These are phyloP conservation scores for Tetraselmis chui DNA, from an alignment of 139 green algal genomes.

Conservation along the genomic window DNA sequence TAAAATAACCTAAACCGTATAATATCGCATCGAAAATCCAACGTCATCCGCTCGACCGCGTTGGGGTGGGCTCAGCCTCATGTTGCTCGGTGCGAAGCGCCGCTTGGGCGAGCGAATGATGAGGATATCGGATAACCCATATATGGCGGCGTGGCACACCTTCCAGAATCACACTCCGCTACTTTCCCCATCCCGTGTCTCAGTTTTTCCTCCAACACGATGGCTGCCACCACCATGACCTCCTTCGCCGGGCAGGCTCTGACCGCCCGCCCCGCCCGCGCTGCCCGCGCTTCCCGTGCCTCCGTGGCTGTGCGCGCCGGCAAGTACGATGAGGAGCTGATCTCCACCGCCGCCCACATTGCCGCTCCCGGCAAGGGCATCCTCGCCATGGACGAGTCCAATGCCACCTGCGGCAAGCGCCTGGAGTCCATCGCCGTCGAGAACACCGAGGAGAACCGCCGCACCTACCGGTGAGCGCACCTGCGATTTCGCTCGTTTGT, in stretches of 20 bases:
- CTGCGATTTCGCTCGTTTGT: not conserved
- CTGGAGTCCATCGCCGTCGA: constrained; percentile 72
- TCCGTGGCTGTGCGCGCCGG: constrained; percentile 37
- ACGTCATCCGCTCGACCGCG: no score
- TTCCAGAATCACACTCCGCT: no score
- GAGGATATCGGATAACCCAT: no score
- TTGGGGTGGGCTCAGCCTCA: no score
- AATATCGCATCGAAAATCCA: no score
- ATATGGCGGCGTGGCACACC: no score
- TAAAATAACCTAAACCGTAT: no score
- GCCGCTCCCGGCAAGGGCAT: constrained; percentile 33
- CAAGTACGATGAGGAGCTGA: constrained; percentile 63
- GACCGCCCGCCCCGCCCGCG: not conserved
- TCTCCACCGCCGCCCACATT: constrained; percentile 64
- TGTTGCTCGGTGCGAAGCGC: no score
- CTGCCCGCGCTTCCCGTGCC: not conserved
- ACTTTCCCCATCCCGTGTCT: no score
- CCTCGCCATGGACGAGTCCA: constrained; percentile 76
- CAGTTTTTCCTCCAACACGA: no score
- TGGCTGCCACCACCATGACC: not conserved
- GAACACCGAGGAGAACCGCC: constrained; percentile 78
- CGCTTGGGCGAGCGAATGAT: no score
- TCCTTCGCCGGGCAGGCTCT: not conserved
- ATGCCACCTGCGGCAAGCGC: constrained; percentile 80
- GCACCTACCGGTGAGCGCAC: constrained; percentile 45